phyloP scores from a whole-genome alignment of 345 rosid species.

The Garcia nutans region DNA sequence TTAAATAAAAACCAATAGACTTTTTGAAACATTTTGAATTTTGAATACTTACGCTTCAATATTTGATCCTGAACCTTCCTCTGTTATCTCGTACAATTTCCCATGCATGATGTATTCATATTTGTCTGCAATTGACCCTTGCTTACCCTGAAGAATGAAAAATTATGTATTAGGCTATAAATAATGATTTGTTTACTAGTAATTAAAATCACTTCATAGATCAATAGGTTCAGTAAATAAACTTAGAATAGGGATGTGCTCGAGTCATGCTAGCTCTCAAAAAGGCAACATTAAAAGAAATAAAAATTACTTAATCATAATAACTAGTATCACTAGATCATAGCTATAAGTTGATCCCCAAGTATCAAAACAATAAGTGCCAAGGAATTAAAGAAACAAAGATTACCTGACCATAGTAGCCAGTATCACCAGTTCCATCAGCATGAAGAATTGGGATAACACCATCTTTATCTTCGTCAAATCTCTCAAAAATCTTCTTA shows the following conservation, averaged over 20 bases:
- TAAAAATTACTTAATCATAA: too few species aligned
- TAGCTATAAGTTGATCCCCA: too few species aligned
- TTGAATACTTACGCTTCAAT: slow-evolving; percentile 8
- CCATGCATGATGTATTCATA: slow-evolving; percentile 30
- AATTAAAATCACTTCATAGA: too few species aligned
- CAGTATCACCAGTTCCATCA: slow-evolving; percentile 38
- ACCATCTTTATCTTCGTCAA: too few species aligned
- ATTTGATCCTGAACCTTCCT: slow-evolving; percentile 23
- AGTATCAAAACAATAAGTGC: background rate
- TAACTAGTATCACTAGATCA: too few species aligned
- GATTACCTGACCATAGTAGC: slow-evolving; percentile 26
- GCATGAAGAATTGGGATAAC: slow-evolving; percentile 30
- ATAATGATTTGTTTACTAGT: too few species aligned
- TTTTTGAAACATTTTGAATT: background rate
- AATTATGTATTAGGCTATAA: background rate
- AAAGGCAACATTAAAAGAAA: too few species aligned
- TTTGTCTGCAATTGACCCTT: slow-evolving; percentile 22
- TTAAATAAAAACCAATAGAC: background rate
- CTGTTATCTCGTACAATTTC: slow-evolving; percentile 20
- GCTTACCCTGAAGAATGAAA: slow-evolving; percentile 8
- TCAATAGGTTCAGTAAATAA: too few species aligned
- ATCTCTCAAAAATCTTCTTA: too few species aligned
- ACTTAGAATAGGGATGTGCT: too few species aligned
- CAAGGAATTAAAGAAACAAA: background rate
- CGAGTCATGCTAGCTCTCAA: too few species aligned